These are phyloP conservation scores for Clohesyomyces aquaticus DNA, from an alignment of 495 filamentous ascomycete species.

Conservation along the genomic window DNA sequence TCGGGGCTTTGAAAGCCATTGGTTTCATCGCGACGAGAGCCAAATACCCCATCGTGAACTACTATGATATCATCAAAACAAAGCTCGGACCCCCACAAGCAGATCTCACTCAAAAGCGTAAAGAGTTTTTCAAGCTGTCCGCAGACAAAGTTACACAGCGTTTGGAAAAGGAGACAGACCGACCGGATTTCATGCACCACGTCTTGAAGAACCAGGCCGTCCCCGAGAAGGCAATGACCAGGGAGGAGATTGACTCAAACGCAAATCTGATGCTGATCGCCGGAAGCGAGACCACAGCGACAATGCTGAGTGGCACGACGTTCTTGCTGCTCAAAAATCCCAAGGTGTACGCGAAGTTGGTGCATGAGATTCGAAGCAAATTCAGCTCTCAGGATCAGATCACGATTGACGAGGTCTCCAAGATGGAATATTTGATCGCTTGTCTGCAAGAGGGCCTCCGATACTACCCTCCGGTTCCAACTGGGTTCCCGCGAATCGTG, in stretches of 20 bases:
- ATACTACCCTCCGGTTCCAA: constrained; percentile 40
- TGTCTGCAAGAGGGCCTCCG: constrained; percentile 41
- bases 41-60: constrained; percentile 26
- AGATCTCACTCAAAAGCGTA: constrained; percentile 12
- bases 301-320: constrained; percentile 53
- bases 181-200: constrained; percentile 47
- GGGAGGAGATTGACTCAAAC: constrained; percentile 51
- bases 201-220: constrained; percentile 42
- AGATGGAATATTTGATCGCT: constrained; percentile 43
- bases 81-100: constrained; percentile 9
- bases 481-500: constrained; percentile 36
- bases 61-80: constrained; percentile 10
- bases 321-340: constrained; percentile 56
- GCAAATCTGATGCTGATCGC: constrained; percentile 51
- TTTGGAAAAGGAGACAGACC: constrained; percentile 20
- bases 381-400: constrained; percentile 53
- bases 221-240: constrained; percentile 42
- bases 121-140: constrained; percentile 18
- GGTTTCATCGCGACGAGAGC: constrained; percentile 10
- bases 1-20: constrained; percentile 32
- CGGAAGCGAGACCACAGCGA: constrained; percentile 64
- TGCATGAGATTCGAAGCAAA: constrained; percentile 52
- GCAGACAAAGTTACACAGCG: constrained; percentile 20
- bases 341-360: constrained; percentile 46
- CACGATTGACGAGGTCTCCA: constrained; percentile 48